phyloP scores from a whole-genome alignment of 2,329 filamentous ascomycete genomes.

The Microdochium bolleyi region DNA sequence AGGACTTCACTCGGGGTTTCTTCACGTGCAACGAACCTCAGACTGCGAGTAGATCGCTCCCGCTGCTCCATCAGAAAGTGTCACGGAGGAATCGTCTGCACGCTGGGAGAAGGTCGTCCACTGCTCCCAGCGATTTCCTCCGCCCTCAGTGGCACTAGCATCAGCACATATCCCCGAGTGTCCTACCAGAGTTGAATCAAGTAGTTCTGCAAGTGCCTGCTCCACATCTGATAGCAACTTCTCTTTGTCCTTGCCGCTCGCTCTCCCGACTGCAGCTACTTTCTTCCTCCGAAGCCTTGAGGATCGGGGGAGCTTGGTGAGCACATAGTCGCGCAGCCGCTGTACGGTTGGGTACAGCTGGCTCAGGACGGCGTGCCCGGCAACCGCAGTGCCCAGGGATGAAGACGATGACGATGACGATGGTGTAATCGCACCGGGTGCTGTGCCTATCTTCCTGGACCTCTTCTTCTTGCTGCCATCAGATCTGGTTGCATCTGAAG shows the following conservation, averaged over 20 bases:
- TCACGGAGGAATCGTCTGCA: constrained; percentile 49
- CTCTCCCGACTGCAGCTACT: constrained; percentile 35
- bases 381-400: constrained; percentile 4
- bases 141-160: neutral
- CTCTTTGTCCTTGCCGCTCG: constrained; percentile 6
- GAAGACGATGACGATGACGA: neutral
- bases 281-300: constrained; percentile 57
- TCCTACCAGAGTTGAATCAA: constrained; percentile 66
- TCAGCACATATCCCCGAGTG: neutral
- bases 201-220: constrained; percentile 41
- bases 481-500: too few species aligned
- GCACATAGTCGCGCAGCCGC: constrained; percentile 63
- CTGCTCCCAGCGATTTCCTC: constrained; percentile 39
- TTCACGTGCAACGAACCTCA: constrained; percentile 42
- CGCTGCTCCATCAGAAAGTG: constrained; percentile 36
- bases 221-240: constrained; percentile 23
- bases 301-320: constrained; percentile 55
- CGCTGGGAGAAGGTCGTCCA: constrained; percentile 55
- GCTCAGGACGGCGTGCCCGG: constrained; percentile 55
- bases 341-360: constrained; percentile 60
- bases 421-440: too few species aligned
- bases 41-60: constrained; percentile 47
- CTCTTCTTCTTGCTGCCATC: too few species aligned
- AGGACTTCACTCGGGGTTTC: constrained; percentile 2
- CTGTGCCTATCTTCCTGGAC: too few species aligned